Evolutionary conservation across 345 rosid species (phyloP).

Genomic region (Rhizophora apiculata): DNA sequence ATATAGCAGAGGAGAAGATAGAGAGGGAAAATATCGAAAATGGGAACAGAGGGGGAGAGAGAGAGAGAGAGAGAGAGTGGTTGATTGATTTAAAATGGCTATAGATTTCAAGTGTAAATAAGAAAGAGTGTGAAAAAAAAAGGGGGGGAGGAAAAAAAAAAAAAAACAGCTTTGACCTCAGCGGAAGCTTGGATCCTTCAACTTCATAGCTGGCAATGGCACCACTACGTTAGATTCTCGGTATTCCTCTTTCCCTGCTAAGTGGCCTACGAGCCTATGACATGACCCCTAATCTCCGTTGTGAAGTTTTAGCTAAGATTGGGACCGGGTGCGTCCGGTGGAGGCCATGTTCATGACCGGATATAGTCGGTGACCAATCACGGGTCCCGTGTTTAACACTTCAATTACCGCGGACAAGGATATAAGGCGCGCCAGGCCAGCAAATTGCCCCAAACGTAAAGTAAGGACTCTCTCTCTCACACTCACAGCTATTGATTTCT

Average conservation of each 20-base stretch:
- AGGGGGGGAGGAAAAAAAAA: conserved; percentile 15
- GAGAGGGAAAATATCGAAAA: conserved; percentile 12
- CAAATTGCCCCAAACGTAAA: conserved; percentile 27
- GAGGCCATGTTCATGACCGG: conserved; percentile 26
- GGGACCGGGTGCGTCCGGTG: conserved; percentile 29
- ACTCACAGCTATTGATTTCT: conserved; percentile 18
- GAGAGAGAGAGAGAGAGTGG: conserved; percentile 3
- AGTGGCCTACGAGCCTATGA: conserved; percentile 21
- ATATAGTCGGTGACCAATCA: conserved; percentile 37
- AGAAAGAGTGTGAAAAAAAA: neutral
- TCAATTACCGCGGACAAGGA: conserved; percentile 34
- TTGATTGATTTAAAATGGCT: conserved; percentile 3
- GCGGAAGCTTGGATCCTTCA: conserved; percentile 68
- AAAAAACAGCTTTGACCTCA: conserved; percentile 74
- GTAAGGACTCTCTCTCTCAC: neutral
- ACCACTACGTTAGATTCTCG: conserved; percentile 48
- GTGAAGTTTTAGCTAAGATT: neutral
- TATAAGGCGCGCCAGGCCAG: conserved; percentile 25
- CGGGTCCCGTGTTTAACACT: conserved; percentile 38
- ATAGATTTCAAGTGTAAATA: conserved; percentile 4
- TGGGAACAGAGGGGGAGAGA: conserved; percentile 13
- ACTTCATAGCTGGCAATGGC: conserved; percentile 91
- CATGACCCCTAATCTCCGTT: conserved; percentile 1
- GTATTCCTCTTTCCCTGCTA: conserved; percentile 19
- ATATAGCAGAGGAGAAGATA: conserved; percentile 14